Evolutionary conservation across 2,329 filamentous ascomycete species (phyloP).

Genomic region (Epicoccum sorghinum): DNA sequence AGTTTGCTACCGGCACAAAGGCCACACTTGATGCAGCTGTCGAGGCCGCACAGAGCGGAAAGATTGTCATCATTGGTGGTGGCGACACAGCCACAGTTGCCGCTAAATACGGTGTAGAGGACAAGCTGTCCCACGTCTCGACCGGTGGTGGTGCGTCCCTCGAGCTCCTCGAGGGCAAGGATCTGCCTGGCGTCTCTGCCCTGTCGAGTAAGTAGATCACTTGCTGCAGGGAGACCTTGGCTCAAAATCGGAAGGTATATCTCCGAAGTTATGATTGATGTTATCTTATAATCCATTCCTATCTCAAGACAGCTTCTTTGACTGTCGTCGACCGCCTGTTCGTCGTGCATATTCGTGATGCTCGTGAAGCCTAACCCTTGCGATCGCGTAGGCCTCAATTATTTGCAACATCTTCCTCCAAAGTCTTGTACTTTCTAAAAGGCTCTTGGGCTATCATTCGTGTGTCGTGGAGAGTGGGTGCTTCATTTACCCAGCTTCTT

Average conservation of each 20-base stretch:
- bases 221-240: conserved; percentile 21
- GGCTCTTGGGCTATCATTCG: neutral
- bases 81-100: conserved; percentile 98
- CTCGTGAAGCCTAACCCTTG: conserved; percentile 7
- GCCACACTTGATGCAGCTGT: conserved; percentile 88
- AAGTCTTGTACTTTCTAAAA: neutral
- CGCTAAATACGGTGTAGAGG: conserved; percentile 94
- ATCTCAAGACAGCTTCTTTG: conserved; percentile 25
- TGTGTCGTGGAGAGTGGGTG: neutral
- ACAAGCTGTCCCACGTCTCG: conserved; percentile 97
- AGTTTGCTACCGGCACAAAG: conserved; percentile 93
- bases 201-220: conserved; percentile 74
- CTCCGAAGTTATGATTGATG: conserved; percentile 43
- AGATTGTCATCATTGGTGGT: conserved; percentile 98
- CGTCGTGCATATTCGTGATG: conserved; percentile 12
- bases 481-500: conserved; percentile 83
- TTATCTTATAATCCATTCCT: conserved; percentile 33
- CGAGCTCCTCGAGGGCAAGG: conserved; percentile 98
- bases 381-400: neutral
- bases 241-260: conserved; percentile 43
- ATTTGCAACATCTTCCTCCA: neutral
- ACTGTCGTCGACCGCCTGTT: conserved; percentile 13
- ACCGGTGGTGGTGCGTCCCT: conserved; percentile 95
- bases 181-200: conserved; percentile 88
- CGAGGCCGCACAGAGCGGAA: conserved; percentile 76